Conservation (phyloP, 1,284 basidiomycete genomes). For the Cryptococcus sp. region DNA sequence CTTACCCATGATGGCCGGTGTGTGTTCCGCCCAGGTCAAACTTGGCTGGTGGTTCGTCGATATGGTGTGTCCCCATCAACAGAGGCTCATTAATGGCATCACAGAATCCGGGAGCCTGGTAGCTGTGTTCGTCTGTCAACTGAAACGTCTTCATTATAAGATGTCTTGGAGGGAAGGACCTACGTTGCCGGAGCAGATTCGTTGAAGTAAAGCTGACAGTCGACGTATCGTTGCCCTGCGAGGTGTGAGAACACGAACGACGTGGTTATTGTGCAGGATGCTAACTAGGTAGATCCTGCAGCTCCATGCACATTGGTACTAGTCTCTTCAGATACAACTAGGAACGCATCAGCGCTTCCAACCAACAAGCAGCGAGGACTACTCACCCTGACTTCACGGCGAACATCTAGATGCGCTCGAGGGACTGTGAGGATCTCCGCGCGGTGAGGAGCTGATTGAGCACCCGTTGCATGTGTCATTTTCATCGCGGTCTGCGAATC, state of each 20-base stretch:
- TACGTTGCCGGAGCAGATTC: slow-evolving; percentile 20
- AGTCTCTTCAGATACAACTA: slow-evolving; percentile 8
- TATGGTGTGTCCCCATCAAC: slow-evolving; percentile 16
- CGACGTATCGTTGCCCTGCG: slow-evolving; percentile 18
- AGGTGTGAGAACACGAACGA: no score
- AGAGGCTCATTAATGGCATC: slow-evolving; percentile 5
- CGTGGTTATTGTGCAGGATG: not conserved
- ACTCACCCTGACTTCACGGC: slow-evolving; percentile 13
- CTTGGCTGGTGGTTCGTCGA: slow-evolving; percentile 8
- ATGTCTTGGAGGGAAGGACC: no score
- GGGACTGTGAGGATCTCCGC: not conserved
- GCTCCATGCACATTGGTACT: slow-evolving; percentile 6
- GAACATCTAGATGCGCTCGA: slow-evolving; percentile 8
- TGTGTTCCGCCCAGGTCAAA: not conserved
- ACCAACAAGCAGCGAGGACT: not conserved
- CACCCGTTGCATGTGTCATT: not conserved
- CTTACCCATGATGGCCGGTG: slow-evolving; percentile 21
- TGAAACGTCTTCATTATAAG: no score
- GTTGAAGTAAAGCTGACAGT: slow-evolving; percentile 28
- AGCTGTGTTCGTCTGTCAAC: slow-evolving; percentile 19
- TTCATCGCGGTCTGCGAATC: slow-evolving; percentile 1
- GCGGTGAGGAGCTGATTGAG: no score
- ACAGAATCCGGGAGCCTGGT: slow-evolving; percentile 19
- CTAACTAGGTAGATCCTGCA: slow-evolving; percentile 27
- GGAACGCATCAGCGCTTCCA: not conserved